Evolutionary conservation across 345 rosid species (phyloP).

Genomic region (Punica granatum): DNA sequence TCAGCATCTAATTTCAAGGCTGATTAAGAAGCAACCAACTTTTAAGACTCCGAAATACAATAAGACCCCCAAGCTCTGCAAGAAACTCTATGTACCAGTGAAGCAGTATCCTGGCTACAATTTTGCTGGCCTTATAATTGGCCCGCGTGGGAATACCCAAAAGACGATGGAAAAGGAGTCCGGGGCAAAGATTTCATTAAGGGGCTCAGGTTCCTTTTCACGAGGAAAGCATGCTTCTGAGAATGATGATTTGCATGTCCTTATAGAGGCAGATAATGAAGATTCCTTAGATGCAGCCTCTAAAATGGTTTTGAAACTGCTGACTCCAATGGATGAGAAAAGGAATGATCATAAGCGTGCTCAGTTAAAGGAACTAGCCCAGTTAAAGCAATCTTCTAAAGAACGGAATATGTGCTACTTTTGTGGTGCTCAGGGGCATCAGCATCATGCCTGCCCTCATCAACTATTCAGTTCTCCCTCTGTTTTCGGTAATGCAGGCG

Average conservation of each 20-base stretch:
- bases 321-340: conserved; percentile 12
- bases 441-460: conserved; percentile 11
- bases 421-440: conserved; percentile 16
- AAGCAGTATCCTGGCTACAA: conserved; percentile 23
- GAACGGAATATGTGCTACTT: conserved; percentile 4
- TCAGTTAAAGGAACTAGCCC: conserved; percentile 17
- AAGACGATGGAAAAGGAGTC: conserved; percentile 28
- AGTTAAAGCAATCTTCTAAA: conserved; percentile 1
- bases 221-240: conserved; percentile 12
- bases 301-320: conserved; percentile 22
- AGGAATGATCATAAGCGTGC: conserved; percentile 12
- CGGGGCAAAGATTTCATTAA: conserved; percentile 22
- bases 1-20: conserved; percentile 8
- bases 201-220: conserved; percentile 12
- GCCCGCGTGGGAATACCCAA: conserved; percentile 19
- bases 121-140: conserved; percentile 19
- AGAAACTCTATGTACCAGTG: conserved; percentile 21
- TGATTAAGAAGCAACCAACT: conserved; percentile 14
- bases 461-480: conserved; percentile 2
- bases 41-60: conserved; percentile 6
- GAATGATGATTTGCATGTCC: conserved; percentile 21
- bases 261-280: conserved; percentile 15
- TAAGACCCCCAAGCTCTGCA: conserved; percentile 12
- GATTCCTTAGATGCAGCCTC: conserved; percentile 23
- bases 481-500: not conserved